Conservation (phyloP, 2,329 filamentous ascomycete genomes). For the Trichophaea hybrida region DNA sequence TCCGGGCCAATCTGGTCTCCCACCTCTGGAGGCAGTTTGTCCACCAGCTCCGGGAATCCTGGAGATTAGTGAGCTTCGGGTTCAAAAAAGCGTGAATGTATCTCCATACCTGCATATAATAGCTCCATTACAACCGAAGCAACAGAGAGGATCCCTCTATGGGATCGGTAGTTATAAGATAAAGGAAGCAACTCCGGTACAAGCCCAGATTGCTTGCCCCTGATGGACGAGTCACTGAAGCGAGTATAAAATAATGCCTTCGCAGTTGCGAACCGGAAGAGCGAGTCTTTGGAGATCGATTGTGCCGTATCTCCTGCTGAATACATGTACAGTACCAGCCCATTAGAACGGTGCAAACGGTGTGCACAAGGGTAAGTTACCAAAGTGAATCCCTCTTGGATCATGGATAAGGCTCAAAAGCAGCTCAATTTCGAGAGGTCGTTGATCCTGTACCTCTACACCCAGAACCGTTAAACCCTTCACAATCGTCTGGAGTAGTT, state of each 20-base stretch:
- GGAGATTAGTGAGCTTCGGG: not conserved
- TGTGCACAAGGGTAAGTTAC: not conserved
- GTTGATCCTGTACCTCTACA: constrained; percentile 29
- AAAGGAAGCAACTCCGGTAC: constrained; percentile 26
- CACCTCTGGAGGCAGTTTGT: not conserved
- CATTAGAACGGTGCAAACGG: too few species aligned
- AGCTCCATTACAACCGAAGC: constrained; percentile 28
- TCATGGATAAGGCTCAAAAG: constrained; percentile 27
- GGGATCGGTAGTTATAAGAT: constrained; percentile 29
- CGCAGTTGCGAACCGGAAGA: not conserved
- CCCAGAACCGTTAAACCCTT: not conserved
- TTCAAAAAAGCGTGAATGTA: too few species aligned
- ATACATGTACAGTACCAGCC: too few species aligned
- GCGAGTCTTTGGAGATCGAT: not conserved
- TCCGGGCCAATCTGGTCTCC: not conserved
- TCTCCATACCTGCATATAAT: constrained; percentile 16
- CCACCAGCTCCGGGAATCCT: not conserved
- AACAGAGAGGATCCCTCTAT: constrained; percentile 29
- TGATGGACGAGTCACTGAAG: not conserved
- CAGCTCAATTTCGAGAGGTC: constrained; percentile 27
- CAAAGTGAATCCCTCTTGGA: constrained; percentile 28
- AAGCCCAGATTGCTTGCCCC: not conserved
- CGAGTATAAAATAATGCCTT: not conserved
- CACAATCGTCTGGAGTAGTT: not conserved
- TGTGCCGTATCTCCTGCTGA: not conserved